Evolutionary conservation across 1,139 yeast species (phyloP), one percentile per base, ranked within the genome.

Genomic region (Geotrichum aggregatum): DNA sequence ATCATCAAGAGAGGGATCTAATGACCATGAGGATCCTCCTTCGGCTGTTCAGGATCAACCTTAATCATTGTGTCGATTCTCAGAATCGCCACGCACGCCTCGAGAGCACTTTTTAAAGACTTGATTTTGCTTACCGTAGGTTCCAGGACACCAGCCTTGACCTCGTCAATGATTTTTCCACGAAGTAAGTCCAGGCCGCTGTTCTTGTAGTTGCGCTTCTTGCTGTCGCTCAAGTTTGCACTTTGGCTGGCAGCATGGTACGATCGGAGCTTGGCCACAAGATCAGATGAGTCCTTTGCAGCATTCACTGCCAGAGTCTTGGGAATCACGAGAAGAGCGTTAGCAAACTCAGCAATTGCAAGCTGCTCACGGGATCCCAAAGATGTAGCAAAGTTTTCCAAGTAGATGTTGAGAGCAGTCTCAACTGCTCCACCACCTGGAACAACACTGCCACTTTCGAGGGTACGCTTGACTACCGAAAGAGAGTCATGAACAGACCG

Each of bases 401-500:
- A 77, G 69, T 88, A 94, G 55, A 94, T 89, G 73, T 89, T 91
- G 63, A 94, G 78, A 10, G 98, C 97, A 46, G 96, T 78, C 73
- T 94, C 99, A 46, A 92, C 98, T 21, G 98, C 96, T 58, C 99
- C 99, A 59, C 98, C 99, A 54, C 99, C 99, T 44, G 98, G 98
- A 10, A 94, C 98, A 54, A 94, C 94, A 60, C 79, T 73, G 14
- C 98, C 98, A 65, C 94, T 83, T 72, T 94, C 99, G 61, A 94
- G 79, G 16, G 98, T 89, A 69, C 98, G 83, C 75, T 94, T 94
- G 45, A 94, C 96, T 36, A 92, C 98, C 45, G 91, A 84, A 61
- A 94, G 76, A 1, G 98, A 87, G 69, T 94, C 99, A 66, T 89
- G 97, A 56, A 94, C 71, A 1, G 96, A 87, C 71, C 99, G 81